Evolutionary conservation across 2,329 filamentous ascomycete genomes (phyloP), one percentile per base, ranked within the genome.

Genomic region (Herpotrichia juniperi): DNA sequence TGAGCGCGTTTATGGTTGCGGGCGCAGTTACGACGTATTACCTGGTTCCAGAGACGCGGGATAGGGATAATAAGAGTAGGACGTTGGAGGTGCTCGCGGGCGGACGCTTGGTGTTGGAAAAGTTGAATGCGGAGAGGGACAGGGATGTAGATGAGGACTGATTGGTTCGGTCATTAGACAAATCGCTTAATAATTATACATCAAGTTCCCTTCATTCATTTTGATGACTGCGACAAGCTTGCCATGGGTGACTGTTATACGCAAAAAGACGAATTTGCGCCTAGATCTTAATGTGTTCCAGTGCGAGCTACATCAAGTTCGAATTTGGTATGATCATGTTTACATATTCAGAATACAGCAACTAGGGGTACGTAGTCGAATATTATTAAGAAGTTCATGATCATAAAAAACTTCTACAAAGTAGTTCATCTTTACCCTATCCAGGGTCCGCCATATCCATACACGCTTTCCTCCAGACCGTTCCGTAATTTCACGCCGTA

Each of bases 1-100:
- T 72, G 68, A 66, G 66, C 30, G 67, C 63, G 1, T 72, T 72
- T 50, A 70, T 71, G 68, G 53, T 70, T 2, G 67, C 64, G 1
- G 69, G 69, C 10, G 68, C 69, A 4, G 53, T 69, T 14, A 64
- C 64, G 11, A 72, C 69, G 24, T 63, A 63, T 48, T 72, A 66
- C 28, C 42, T 69, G 12, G 65, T 71, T 0, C 69, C 68, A 2
- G 69, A 72, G 43, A 72, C 68, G 12, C 58, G 69, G 28, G 67
- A 69, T 45, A 62, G 63, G 39, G 66, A 69, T 22, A 68, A 68
- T 19, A 68, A 66, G 53, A 68, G 65, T 52, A 48, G 68, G 16
- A 72, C 63, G 8, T 50, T 72, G 46, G 68, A 71, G 54, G 62
- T 68, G 1, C 42, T 72, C 24, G 66, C 63, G 14, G 65, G 67